Evolutionary conservation across 257 asterid genomes (phyloP).

Genomic region (Lantana camara): DNA sequence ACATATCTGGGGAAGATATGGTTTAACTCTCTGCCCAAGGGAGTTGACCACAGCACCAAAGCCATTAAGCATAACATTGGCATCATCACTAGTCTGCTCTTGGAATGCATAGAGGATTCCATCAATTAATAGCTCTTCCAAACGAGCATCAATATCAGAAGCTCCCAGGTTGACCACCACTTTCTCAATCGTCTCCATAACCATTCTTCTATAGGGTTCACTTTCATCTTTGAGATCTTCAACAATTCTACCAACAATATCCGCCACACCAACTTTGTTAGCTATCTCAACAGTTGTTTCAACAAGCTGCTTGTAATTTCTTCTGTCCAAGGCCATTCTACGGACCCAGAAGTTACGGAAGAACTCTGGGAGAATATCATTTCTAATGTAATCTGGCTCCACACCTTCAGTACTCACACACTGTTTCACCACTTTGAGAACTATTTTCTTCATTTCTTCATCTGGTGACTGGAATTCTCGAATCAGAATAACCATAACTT

Average conservation of each 20-base stretch:
- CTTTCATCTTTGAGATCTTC: constrained; percentile 92
- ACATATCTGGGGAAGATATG: constrained; percentile 91
- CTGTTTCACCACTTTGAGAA: constrained; percentile 91
- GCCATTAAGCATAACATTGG: constrained; percentile 92
- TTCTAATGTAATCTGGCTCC: constrained; percentile 77
- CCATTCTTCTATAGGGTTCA: constrained; percentile 95
- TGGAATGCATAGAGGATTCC: constrained; percentile 91
- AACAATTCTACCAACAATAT: constrained; percentile 82
- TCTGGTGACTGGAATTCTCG: constrained; percentile 95
- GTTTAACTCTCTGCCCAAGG: constrained; percentile 86
- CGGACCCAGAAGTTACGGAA: constrained; percentile 92
- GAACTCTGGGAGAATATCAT: constrained; percentile 89
- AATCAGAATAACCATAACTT: constrained; percentile 84
- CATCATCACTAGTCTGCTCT: constrained; percentile 94
- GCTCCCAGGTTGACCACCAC: constrained; percentile 92
- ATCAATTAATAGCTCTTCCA: constrained; percentile 83
- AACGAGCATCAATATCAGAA: constrained; percentile 83
- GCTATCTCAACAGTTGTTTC: constrained; percentile 94
- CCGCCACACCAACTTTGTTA: constrained; percentile 90
- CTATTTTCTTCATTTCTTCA: constrained; percentile 96
- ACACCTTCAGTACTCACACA: constrained; percentile 97
- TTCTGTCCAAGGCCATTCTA: constrained; percentile 91
- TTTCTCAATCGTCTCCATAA: constrained; percentile 94
- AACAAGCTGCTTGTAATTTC: constrained; percentile 86
- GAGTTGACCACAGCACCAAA: constrained; percentile 94